Evolutionary conservation across 2,329 filamentous ascomycete species (phyloP).

Genomic region (Aspergillus sp.): DNA sequence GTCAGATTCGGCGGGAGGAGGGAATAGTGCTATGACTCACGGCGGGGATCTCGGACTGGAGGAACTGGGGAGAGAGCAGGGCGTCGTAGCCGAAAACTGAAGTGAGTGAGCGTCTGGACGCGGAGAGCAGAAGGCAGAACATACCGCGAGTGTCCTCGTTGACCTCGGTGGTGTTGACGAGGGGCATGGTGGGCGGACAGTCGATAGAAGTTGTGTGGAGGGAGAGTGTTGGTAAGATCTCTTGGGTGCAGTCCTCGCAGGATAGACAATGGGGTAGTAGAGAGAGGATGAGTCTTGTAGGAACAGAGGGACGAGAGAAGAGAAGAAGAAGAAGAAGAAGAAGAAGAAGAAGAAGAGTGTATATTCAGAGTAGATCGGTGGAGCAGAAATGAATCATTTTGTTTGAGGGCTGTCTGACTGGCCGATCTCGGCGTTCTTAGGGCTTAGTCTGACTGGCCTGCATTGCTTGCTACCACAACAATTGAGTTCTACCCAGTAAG

Average conservation of each 20-base stretch:
- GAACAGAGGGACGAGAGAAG: neutral
- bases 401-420: too few species aligned
- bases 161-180: slow-evolving; percentile 31
- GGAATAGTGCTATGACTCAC: slow-evolving; percentile 51
- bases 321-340: neutral
- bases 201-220: slow-evolving; percentile 1
- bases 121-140: slow-evolving; percentile 4
- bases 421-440: too few species aligned
- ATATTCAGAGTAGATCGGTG: too few species aligned
- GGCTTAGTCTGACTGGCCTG: too few species aligned
- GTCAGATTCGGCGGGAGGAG: slow-evolving; percentile 57
- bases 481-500: too few species aligned
- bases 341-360: neutral
- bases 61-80: slow-evolving; percentile 77
- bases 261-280: neutral
- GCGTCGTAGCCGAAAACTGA: slow-evolving; percentile 89
- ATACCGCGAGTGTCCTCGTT: slow-evolving; percentile 39
- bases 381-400: too few species aligned
- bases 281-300: neutral
- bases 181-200: slow-evolving; percentile 26
- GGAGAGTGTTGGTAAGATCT: slow-evolving; percentile 1
- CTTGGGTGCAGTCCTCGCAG: neutral
- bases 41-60: slow-evolving; percentile 73
- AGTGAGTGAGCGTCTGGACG: too few species aligned
- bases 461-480: too few species aligned